Conservation (phyloP, 495 filamentous ascomycete species). For the Chlorociboria aeruginascens region DNA sequence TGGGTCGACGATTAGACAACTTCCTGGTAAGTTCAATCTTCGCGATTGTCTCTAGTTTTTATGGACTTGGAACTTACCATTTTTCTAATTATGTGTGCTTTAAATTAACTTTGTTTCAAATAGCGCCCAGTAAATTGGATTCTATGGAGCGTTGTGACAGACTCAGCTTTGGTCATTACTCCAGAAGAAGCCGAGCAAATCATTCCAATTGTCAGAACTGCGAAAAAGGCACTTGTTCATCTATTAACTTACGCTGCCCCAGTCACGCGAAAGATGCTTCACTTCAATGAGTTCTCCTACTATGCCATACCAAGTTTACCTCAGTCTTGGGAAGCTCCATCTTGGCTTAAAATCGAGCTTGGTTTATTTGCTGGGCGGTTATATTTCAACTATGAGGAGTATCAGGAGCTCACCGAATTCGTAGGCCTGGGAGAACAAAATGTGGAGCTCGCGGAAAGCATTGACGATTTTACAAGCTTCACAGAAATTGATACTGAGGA, state of each 20-base stretch:
- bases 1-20: slow-evolving; percentile 21
- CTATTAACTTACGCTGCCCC: slow-evolving; percentile 42
- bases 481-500: background rate
- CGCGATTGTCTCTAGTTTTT: slow-evolving; percentile 6
- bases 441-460: background rate
- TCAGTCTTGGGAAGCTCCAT: slow-evolving; percentile 21
- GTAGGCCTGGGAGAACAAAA: background rate
- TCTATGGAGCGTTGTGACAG: slow-evolving; percentile 24
- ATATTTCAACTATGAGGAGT: slow-evolving; percentile 37
- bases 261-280: slow-evolving; percentile 38
- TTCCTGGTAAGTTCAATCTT: slow-evolving; percentile 24
- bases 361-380: slow-evolving; percentile 43
- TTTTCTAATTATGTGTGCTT: background rate
- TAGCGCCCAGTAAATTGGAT: slow-evolving; percentile 39
- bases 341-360: slow-evolving; percentile 38
- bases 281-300: slow-evolving; percentile 36
- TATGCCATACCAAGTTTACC: slow-evolving; percentile 36
- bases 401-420: slow-evolving; percentile 2
- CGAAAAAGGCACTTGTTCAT: slow-evolving; percentile 17
- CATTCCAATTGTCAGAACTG: slow-evolving; percentile 23
- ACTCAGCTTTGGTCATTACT: slow-evolving; percentile 30
- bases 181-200: slow-evolving; percentile 34
- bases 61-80: no score
- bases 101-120: background rate
- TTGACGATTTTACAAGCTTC: background rate